Evolutionary conservation across 1,284 basidiomycete genomes (phyloP).

Genomic region (Sphaerobolus stellatus): DNA sequence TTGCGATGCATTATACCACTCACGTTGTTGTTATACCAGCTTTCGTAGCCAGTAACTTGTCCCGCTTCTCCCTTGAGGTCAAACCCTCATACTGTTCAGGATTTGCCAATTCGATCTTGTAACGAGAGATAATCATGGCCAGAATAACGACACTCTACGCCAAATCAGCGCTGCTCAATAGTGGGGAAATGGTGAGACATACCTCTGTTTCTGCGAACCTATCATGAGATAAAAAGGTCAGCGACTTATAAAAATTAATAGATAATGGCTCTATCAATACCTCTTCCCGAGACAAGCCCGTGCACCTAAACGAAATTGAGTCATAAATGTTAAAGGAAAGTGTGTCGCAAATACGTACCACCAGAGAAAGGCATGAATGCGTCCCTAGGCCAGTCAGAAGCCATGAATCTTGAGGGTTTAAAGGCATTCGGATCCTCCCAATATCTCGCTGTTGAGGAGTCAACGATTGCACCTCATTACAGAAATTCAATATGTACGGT

Average conservation of each 20-base stretch:
- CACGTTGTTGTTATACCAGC: not conserved
- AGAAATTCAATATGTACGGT: slow-evolving; percentile 13
- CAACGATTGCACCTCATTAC: not conserved
- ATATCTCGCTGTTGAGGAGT: slow-evolving; percentile 19
- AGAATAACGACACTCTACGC: slow-evolving; percentile 40
- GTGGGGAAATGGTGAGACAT: not conserved
- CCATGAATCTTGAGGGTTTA: slow-evolving; percentile 28
- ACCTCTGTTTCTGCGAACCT: not conserved
- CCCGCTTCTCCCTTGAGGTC: not conserved
- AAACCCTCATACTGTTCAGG: not conserved
- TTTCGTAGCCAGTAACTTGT: not conserved
- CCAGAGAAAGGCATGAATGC: slow-evolving; percentile 27
- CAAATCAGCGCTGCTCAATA: not conserved
- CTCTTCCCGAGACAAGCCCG: slow-evolving; percentile 53
- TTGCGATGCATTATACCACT: slow-evolving; percentile 18
- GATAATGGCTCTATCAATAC: slow-evolving; percentile 31
- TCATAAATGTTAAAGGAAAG: not conserved
- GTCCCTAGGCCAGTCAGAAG: slow-evolving; percentile 11
- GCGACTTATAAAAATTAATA: not conserved
- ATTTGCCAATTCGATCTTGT: slow-evolving; percentile 50
- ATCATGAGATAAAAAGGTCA: not conserved
- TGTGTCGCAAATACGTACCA: slow-evolving; percentile 17
- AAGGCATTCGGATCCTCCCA: slow-evolving; percentile 28
- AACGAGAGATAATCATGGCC: slow-evolving; percentile 45
- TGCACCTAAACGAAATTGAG: slow-evolving; percentile 28